Conservation (phyloP, 371 early-diverging fungal genomes). For the Fennellomyces sp. region DNA sequence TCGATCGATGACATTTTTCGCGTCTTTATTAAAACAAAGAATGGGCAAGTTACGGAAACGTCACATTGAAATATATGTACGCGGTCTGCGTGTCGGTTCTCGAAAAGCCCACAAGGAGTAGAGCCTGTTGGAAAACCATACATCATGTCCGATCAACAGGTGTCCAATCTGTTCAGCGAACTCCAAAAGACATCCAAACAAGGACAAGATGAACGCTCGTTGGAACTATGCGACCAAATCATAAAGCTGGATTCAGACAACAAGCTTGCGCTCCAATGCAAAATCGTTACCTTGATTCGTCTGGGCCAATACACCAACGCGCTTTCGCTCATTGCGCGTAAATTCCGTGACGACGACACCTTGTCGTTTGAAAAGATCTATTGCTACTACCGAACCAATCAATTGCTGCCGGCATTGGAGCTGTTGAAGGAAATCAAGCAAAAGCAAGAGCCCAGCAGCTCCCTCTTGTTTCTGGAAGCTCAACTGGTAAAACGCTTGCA, state of each 20-base stretch:
- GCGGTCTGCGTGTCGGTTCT: background rate
- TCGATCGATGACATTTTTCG: conserved; percentile 47
- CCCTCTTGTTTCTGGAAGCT: conserved; percentile 62
- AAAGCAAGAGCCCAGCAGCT: conserved; percentile 28
- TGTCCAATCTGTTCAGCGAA: conserved; percentile 28
- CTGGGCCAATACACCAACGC: conserved; percentile 72
- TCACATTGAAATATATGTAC: too few species aligned
- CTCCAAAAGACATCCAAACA: conserved; percentile 32
- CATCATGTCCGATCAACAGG: conserved; percentile 2
- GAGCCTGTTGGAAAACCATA: too few species aligned
- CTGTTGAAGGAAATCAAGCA: conserved; percentile 42
- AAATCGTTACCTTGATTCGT: conserved; percentile 71
- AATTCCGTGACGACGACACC: conserved; percentile 39
- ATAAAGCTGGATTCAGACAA: conserved; percentile 53
- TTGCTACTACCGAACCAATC: conserved; percentile 73
- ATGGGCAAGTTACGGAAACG: too few species aligned
- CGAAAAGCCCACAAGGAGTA: background rate
- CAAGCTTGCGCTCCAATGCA: conserved; percentile 59
- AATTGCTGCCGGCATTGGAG: conserved; percentile 57
- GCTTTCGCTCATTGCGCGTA: conserved; percentile 52
- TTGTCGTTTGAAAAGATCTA: conserved; percentile 70
- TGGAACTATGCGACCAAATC: conserved; percentile 45
- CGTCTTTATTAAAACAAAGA: background rate
- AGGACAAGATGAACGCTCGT: conserved; percentile 37
- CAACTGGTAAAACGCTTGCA: conserved; percentile 68